These are phyloP conservation scores for Phytophthora megakarya DNA, from an alignment of 352 stramenopile genomes.

Conservation along the genomic window DNA sequence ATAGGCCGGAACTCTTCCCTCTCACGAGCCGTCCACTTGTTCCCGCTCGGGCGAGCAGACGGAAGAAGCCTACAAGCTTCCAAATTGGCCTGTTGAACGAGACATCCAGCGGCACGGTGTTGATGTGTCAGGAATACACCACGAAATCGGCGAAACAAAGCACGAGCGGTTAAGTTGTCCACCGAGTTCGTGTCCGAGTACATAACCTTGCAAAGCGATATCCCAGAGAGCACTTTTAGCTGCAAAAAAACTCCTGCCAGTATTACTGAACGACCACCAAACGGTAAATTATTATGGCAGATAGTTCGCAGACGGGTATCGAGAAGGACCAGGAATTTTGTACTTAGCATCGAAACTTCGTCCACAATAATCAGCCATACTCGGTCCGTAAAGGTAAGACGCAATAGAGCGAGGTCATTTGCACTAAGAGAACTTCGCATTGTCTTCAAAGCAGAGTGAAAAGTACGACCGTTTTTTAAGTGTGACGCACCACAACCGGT, in stretches of 20 bases:
- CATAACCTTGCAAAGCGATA: constrained; percentile 7
- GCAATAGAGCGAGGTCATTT: neutral
- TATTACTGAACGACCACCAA: constrained; percentile 9
- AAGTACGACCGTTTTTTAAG: constrained; percentile 1
- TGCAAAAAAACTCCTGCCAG: constrained; percentile 12
- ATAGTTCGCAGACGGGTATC: constrained; percentile 1
- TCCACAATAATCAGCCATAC: neutral
- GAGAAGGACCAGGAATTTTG: neutral
- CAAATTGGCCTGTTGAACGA: neutral
- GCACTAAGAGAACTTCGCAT: neutral
- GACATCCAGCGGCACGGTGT: neutral
- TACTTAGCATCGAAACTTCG: constrained; percentile 11
- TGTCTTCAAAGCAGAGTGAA: constrained; percentile 16
- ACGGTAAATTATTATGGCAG: neutral
- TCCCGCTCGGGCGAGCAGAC: neutral
- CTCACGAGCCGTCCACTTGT: neutral
- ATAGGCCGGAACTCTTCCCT: neutral
- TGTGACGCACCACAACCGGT: constrained; percentile 9
- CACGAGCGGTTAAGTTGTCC: too few relatives aligned
- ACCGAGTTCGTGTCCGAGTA: neutral
- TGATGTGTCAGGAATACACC: neutral
- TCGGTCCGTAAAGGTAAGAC: neutral
- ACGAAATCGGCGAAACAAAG: neutral
- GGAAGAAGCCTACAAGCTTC: neutral
- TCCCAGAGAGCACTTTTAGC: neutral